Base-by-base conservation (phyloP, 2,329 filamentous ascomycete species). In the Colletotrichum horii region DNA sequence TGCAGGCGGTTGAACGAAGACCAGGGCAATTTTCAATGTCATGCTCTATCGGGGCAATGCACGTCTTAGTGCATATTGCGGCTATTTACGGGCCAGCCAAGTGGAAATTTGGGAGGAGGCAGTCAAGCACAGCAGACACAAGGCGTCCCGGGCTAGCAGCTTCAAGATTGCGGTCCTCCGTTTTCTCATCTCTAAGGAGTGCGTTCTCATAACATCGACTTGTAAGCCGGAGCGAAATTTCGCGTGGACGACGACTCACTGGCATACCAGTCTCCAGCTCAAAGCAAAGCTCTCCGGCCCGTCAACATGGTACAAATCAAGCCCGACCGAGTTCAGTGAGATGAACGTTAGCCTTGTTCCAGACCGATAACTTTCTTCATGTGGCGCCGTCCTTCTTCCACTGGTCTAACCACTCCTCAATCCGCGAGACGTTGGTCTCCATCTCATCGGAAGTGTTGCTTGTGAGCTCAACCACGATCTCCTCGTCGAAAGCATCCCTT, bases 401-500 rank as follows among this genome's bases (percentile, higher is more conserved):
- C 80, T 94, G 91, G 83, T 91, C 89, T 32, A 97, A 82, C 97
- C 97, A 99, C 70, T 88, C 85, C 83, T 95, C 93, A 77, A 98
- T 93, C 78, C 96, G 89, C 80, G 96, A 95, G 48, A 98, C 89
- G 83, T 99, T 99, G 77, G 87, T 90, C 80, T 99, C 96, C 84
- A 99, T 94, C 84, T 98, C 95, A 67, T 96, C 94, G 4, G 92
- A 89, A 70, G 90, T 91, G 82, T 98, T 94, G 84, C 96, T 98
- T 81, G 88, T 92, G 81, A 99, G 86, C 85, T 98, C 96, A 30
- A 98, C 94, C 48, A 99, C 94, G 79, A 98, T 95, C 82, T 97
- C 92, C 84, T 94, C 92, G 70, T 95, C 94, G 81, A 96, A 99
- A 14, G 94, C 92, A 78, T 98, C 96, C 76, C 93, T 89, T 36